phyloP scores from a whole-genome alignment of 768 basidiomycete genomes.

The Tricholoma saponaceum region DNA sequence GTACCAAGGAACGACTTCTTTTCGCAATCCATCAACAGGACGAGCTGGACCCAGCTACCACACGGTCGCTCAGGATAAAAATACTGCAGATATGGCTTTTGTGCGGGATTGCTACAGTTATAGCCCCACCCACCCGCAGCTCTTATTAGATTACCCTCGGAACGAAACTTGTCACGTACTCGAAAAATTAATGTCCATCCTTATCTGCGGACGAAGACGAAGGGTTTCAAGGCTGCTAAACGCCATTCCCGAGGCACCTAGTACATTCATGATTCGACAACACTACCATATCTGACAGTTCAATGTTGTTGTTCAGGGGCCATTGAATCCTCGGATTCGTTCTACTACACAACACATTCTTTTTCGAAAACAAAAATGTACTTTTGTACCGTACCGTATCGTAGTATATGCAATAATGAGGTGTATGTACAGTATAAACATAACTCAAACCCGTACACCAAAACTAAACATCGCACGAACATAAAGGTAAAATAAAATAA shows the following conservation, averaged over 20 bases:
- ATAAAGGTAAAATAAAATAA: slow-evolving; percentile 4
- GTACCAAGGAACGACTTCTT: no score
- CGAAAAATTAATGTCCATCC: background rate
- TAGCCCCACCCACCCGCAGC: no score
- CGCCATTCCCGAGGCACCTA: background rate
- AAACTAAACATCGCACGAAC: background rate
- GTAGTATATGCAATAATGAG: background rate
- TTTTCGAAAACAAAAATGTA: background rate
- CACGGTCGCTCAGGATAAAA: background rate
- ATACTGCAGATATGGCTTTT: no score
- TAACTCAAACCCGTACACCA: background rate
- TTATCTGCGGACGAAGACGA: background rate
- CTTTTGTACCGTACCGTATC: background rate
- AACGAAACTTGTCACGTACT: background rate
- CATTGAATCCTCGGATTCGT: background rate
- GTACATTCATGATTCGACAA: background rate
- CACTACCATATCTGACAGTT: background rate
- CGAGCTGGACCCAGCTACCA: no score
- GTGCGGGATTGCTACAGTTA: no score
- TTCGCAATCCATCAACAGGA: no score
- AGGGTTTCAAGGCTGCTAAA: background rate
- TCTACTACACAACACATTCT: background rate
- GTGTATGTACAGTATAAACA: background rate
- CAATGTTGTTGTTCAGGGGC: no score
- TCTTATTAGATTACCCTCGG: background rate